These are phyloP conservation scores for Actinomortierella ambigua DNA, from an alignment of 371 early-diverging fungal species.

Conservation along the genomic window DNA sequence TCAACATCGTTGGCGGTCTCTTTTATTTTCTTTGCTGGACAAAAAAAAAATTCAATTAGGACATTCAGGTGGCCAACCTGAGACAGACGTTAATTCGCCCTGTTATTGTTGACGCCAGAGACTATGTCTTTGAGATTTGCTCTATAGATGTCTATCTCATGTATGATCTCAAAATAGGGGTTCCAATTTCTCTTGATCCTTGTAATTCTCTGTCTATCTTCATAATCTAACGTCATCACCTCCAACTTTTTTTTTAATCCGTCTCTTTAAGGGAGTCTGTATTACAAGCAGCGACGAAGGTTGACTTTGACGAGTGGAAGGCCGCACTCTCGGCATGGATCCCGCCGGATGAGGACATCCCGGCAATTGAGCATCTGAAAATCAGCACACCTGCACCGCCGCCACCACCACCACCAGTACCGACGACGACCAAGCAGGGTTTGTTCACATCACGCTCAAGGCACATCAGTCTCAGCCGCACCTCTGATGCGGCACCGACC, in stretches of 20 bases:
- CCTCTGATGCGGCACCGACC: conserved; percentile 9
- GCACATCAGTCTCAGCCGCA: conserved; percentile 23
- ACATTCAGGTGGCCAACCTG: conserved; percentile 41
- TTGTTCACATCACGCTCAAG: conserved; percentile 14
- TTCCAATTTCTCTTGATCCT: too few species aligned
- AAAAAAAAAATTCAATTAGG: conserved; percentile 4
- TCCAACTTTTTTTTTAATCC: background rate
- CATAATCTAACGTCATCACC: too few species aligned
- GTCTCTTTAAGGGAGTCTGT: conserved; percentile 36
- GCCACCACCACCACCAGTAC: background rate
- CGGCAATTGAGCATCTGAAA: conserved; percentile 32
- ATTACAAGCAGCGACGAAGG: conserved; percentile 38
- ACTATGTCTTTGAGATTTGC: conserved; percentile 45
- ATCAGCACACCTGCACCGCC: conserved; percentile 21
- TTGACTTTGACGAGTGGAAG: conserved; percentile 45
- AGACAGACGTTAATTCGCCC: conserved; percentile 37
- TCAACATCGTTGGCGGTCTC: background rate
- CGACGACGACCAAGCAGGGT: background rate
- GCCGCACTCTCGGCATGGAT: conserved; percentile 42
- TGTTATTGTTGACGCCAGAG: conserved; percentile 32
- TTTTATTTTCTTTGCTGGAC: background rate
- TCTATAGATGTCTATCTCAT: conserved; percentile 43
- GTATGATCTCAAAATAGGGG: conserved; percentile 12
- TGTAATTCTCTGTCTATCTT: too few species aligned
- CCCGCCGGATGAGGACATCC: conserved; percentile 42